phyloP scores from a whole-genome alignment of 2,329 filamentous ascomycete species.

The Cercospora zeina region DNA sequence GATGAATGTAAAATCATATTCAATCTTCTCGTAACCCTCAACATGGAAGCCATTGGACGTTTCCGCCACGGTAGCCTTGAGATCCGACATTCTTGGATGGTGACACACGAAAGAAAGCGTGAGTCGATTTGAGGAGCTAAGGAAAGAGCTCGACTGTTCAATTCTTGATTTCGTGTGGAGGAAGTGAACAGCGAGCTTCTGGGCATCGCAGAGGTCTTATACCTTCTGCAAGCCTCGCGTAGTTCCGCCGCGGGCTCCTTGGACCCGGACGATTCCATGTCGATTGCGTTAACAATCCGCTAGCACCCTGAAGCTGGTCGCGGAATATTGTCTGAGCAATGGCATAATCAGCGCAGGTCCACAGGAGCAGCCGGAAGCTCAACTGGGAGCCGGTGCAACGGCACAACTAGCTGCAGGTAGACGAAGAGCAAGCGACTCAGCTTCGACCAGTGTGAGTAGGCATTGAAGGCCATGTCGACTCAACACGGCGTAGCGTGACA shows the following conservation, averaged over 20 bases:
- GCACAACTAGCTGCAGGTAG: constrained; percentile 20
- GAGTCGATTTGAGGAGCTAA: constrained; percentile 17
- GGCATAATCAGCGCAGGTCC: constrained; percentile 19
- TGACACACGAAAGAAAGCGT: constrained; percentile 14
- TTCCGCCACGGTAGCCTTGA: constrained; percentile 65
- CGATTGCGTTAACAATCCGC: constrained; percentile 8
- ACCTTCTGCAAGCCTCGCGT: constrained; percentile 5
- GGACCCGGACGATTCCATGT: constrained; percentile 3
- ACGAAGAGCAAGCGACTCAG: constrained; percentile 17
- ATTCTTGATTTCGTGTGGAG: constrained; percentile 8
- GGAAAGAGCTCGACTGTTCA: constrained; percentile 21
- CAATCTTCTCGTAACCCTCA: constrained; percentile 72
- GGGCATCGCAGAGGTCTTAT: constrained; percentile 17
- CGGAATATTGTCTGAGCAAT: constrained; percentile 15
- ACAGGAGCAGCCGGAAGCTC: constrained; percentile 16
- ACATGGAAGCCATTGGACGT: constrained; percentile 68
- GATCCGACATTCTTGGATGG: constrained; percentile 62
- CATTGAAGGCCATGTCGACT: constrained; percentile 11
- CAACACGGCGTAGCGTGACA: constrained; percentile 16
- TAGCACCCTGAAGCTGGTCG: constrained; percentile 16
- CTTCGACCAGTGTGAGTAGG: constrained; percentile 11
- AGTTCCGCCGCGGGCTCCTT: constrained; percentile 2
- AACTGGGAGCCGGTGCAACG: constrained; percentile 12
- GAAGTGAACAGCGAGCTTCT: not conserved
- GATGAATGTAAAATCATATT: constrained; percentile 73